Evolutionary conservation across 2,329 filamentous ascomycete species (phyloP), one percentile per base, ranked within the genome.

Genomic region (Paramyrothecium sp.): DNA sequence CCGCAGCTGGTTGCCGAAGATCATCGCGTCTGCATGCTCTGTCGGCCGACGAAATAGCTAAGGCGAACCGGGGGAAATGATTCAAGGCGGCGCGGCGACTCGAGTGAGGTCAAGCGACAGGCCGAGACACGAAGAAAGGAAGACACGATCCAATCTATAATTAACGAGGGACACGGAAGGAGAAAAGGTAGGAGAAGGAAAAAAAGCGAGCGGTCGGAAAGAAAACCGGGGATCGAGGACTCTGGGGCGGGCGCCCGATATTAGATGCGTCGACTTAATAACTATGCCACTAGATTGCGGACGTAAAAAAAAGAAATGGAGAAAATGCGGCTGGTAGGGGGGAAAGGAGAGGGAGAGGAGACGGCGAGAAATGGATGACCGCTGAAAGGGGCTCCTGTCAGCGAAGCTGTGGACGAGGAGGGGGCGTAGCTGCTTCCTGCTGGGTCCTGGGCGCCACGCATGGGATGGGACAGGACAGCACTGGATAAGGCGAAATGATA

Each of bases 1-100:
- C 53, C 71, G 68, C 58, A 69, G 59, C 55, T 65, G 63, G 54
- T 55, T 60, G 49, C 65, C 65, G 44, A 73, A 61, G 63, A 73
- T 71, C 58, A 65, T 71, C 54, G 22, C 49, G 52, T 21, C 53
- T 55, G 65, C 69, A 70, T 69, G 56, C 56, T 64, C 61, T 51
- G 54, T 21, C 34, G 47, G 33, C 4, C 19, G 53, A 20, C 10
- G 26, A 10, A 30, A 10, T 30, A 30, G 26, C 26, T 30, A 30
- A 30, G 26, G 5, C 26, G 26, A 30, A 30, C 26, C 26, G 10
- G 5, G 10, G 26, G 26, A 5, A 30, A 30, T 30, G 26, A 30
- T 30, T 30, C 26, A 30, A 30, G 5, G 26, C 26, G 26, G 26
- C n/a, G n/a, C n/a, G 26, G 10, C 26, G 26, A 30, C 26, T 30